Evolutionary conservation across 768 basidiomycete species (phyloP), one percentile per base, ranked within the genome.

Genomic region (Phlebiopsis flavidoalba): DNA sequence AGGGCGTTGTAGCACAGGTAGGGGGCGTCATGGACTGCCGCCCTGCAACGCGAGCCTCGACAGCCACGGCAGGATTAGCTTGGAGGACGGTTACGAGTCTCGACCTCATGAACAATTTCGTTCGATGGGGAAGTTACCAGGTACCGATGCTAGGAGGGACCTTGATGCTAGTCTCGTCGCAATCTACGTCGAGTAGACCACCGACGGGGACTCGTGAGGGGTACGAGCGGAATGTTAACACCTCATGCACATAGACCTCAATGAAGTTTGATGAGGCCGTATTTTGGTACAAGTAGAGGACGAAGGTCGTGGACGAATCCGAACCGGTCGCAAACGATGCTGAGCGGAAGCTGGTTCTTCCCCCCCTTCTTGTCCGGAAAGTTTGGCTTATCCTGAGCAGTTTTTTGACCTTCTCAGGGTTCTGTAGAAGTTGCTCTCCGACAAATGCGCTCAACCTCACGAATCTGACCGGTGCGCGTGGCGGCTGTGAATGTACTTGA

Each of bases 401-500:
- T 77, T 99, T 99, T 83, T 99, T 98, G 83, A 98, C 97, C 76
- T 99, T 99, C 80, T 99, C 97, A 1, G 97, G 93, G 74, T 95
- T n/a, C n/a, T 98, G 83, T 98, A 98, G 76, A 80, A 81, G 76
- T 98, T 98, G 74, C 91, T 94, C 78, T 99, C 97, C 97, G 83
- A 72, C 95, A 98, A 70, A 99, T 96, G 50, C 97, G 94, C 76
- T 99, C 97, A 59, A 99, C 97, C 73, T 99, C 97, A 53, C 97
- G 90, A 66, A 99, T 95, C 72, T 98, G 97, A 46, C 96, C 95
- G 31, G 97, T 99, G 26, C 96, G 87, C 1, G 95, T 96, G 6
- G 97, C 97, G 26, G 97, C 97, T 71, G n/a, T 98, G 96, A 70
- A 99, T 98, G 77, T 98, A 98, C 80, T 99, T 98, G 87, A 97